These are phyloP conservation scores for Breviolum minutum DNA, from an alignment of 73 alveolate species.

Conservation along the genomic window DNA sequence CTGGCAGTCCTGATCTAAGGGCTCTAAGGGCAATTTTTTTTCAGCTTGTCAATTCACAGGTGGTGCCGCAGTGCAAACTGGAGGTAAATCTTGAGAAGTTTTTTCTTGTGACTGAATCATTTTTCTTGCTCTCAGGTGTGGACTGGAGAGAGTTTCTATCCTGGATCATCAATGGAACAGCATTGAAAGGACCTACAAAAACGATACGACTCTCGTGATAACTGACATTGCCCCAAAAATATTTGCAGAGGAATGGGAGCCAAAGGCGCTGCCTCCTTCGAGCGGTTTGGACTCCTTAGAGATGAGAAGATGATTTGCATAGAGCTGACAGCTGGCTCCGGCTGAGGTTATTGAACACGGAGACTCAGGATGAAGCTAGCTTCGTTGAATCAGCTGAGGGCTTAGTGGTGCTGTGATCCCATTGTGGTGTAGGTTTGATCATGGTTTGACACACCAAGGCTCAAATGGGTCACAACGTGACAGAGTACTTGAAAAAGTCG, in stretches of 20 bases:
- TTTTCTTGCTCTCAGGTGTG: constrained; percentile 34
- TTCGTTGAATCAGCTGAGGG: constrained; percentile 59
- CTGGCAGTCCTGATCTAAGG: constrained; percentile 13
- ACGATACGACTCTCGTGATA: too few species aligned
- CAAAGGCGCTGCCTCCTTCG: constrained; percentile 94
- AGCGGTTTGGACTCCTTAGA: constrained; percentile 3
- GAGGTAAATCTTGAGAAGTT: neutral
- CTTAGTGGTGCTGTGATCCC: neutral
- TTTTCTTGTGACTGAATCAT: neutral
- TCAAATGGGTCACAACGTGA: constrained; percentile 92
- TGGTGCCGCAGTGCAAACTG: neutral
- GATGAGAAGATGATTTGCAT: too few species aligned
- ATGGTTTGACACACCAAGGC: constrained; percentile 14
- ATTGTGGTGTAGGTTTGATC: too few species aligned
- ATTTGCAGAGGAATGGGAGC: constrained; percentile 74
- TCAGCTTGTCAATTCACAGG: neutral
- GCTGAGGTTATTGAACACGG: constrained; percentile 66
- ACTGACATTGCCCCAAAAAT: neutral
- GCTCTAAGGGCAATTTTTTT: neutral
- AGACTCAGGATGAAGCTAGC: constrained; percentile 94
- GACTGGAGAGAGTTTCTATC: constrained; percentile 92
- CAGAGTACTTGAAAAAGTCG: constrained; percentile 60
- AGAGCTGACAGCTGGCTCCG: neutral
- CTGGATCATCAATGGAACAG: constrained; percentile 89
- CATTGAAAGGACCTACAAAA: constrained; percentile 24